A percentile compares a stretch with the other conserved stretches of the same genome.
phyloP scores from a whole-genome alignment of 2,329 filamentous ascomycete species.

The Metarhizium guizhouense region DNA sequence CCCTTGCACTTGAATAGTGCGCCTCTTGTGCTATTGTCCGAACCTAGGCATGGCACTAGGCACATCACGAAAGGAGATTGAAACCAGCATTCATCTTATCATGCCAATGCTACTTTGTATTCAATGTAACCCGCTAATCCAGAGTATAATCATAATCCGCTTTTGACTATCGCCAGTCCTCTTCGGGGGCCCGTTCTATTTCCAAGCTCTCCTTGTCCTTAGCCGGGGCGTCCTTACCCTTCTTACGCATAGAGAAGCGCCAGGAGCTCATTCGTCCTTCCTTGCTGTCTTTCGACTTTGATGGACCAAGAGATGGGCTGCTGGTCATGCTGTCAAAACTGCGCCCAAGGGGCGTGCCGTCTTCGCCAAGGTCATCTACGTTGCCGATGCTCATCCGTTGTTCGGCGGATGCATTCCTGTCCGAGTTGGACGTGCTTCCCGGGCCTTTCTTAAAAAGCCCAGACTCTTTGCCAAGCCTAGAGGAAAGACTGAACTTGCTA shows the following conservation, averaged over 20 bases:
- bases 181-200: constrained; percentile 30
- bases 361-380: constrained; percentile 42
- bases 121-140: neutral
- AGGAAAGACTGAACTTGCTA: constrained; percentile 55
- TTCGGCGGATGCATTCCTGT: constrained; percentile 46
- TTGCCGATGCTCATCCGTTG: constrained; percentile 50
- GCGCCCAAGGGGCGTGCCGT: constrained; percentile 31
- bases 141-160: neutral
- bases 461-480: constrained; percentile 44
- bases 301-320: constrained; percentile 46
- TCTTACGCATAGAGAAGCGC: constrained; percentile 53
- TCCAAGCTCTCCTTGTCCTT: constrained; percentile 45
- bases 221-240: constrained; percentile 37
- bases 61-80: too few relatives aligned
- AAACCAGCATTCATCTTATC: neutral
- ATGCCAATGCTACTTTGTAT: neutral
- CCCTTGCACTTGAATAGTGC: too few relatives aligned
- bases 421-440: constrained; percentile 47
- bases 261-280: constrained; percentile 42
- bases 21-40: too few relatives aligned
- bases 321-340: constrained; percentile 49
- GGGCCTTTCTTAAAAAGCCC: constrained; percentile 50
- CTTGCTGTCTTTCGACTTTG: constrained; percentile 35
- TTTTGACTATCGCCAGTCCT: constrained; percentile 13
- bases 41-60: neutral